Conservation (phyloP, 331 rosid species). For the Malus hybrid region DNA sequence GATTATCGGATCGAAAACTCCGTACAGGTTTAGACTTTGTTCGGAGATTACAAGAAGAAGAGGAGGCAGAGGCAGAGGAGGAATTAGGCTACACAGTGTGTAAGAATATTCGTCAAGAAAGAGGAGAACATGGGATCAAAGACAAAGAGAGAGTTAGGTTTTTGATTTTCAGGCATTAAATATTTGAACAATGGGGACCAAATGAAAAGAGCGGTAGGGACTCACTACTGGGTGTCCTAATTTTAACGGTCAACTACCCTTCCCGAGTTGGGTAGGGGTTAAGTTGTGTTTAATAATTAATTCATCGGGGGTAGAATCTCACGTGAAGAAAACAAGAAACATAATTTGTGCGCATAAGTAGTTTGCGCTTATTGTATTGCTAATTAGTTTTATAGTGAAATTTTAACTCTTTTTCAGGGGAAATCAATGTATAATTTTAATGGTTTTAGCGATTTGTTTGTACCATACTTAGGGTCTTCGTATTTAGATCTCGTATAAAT, state of each 20-base stretch:
- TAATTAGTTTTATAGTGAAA: no score
- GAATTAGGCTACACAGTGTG: not conserved
- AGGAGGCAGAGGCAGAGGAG: not conserved
- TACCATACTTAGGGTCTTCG: no score
- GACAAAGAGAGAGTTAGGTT: not conserved
- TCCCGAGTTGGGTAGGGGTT: not conserved
- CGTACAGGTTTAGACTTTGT: conserved; percentile 21
- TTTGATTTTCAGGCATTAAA: not conserved
- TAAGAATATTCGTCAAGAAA: not conserved
- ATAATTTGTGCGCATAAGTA: no score
- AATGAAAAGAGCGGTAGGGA: not conserved
- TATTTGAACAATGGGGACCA: not conserved
- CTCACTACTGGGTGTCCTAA: not conserved
- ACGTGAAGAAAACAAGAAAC: no score
- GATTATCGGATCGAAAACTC: conserved; percentile 28
- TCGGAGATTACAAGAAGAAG: conserved; percentile 20
- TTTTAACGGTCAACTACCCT: not conserved
- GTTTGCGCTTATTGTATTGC: no score
- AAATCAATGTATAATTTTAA: no score
- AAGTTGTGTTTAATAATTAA: no score
- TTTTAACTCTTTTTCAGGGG: no score
- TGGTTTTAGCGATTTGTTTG: no score
- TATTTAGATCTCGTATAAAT: no score
- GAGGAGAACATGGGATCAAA: not conserved
- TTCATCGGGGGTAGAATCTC: not conserved